A percentile compares a stretch with the other conserved stretches of the same genome.
Conservation (phyloP, 306 rosid species). For the Malus orientalis region DNA sequence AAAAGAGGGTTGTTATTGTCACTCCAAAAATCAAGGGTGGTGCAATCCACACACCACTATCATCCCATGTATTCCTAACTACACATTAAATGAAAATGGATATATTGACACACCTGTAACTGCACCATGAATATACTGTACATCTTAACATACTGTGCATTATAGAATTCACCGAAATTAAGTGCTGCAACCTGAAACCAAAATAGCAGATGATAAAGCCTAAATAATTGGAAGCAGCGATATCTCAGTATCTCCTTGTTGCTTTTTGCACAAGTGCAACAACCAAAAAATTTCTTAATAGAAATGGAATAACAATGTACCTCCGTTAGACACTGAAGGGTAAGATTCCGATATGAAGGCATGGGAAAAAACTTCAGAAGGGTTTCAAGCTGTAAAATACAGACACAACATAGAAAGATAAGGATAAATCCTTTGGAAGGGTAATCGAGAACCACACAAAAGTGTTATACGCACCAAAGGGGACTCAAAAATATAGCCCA, state of each 20-base stretch:
- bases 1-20: too few species aligned
- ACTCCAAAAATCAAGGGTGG: too few species aligned
- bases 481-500: constrained; percentile 96
- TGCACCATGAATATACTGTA: constrained; percentile 80
- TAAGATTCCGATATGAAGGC: constrained; percentile 79
- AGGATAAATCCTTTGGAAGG: neutral
- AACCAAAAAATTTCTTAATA: neutral
- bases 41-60: too few species aligned
- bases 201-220: neutral
- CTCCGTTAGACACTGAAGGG: constrained; percentile 92
- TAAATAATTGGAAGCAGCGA: neutral
- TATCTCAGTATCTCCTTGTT: neutral
- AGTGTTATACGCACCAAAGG: constrained; percentile 55
- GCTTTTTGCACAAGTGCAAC: neutral
- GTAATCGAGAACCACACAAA: neutral
- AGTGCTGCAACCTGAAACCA: constrained; percentile 82
- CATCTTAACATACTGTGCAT: constrained; percentile 77
- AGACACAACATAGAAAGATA: constrained; percentile 6
- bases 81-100: neutral
- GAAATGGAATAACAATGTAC: constrained; percentile 25
- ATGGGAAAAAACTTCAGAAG: constrained; percentile 81
- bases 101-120: constrained; percentile 60
- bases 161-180: constrained; percentile 67
- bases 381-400: constrained; percentile 71
- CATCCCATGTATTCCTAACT: neutral